Evolutionary conservation across 176 grass and related monocot species (phyloP).

Genomic region (Tillandsia leiboldiana): DNA sequence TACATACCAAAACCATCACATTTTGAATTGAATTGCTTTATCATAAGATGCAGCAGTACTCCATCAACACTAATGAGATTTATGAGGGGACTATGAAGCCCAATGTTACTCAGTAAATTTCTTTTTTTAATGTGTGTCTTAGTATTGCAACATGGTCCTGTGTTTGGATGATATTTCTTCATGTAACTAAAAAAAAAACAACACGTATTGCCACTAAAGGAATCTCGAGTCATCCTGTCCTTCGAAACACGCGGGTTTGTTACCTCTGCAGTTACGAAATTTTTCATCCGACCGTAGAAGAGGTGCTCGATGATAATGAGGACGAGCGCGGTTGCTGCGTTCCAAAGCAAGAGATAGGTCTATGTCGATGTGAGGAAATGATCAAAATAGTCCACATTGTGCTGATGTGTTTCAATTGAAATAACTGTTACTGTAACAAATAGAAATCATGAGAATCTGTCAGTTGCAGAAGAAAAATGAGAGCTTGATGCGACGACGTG

Average conservation of each 20-base stretch:
- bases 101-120: neutral
- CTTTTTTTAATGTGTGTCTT: neutral
- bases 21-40: neutral
- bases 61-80: neutral
- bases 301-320: slow-evolving; percentile 47
- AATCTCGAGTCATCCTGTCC: slow-evolving; percentile 40
- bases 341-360: slow-evolving; percentile 19
- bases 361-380: slow-evolving; percentile 31
- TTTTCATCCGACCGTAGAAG: slow-evolving; percentile 34
- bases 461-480: slow-evolving; percentile 46
- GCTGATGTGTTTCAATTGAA: neutral
- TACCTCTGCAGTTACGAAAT: slow-evolving; percentile 74
- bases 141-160: too few relatives aligned
- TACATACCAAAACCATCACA: neutral
- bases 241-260: slow-evolving; percentile 77
- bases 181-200: too few relatives aligned
- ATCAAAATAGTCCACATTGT: neutral
- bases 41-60: neutral
- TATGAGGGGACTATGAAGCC: neutral
- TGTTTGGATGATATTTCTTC: too few relatives aligned
- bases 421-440: neutral
- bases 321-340: slow-evolving; percentile 50
- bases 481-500: slow-evolving; percentile 44
- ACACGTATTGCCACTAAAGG: slow-evolving; percentile 15
- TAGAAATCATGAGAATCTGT: neutral